phyloP scores from a whole-genome alignment of 2,329 filamentous ascomycete genomes.

The Nannizziopsis barbatae region DNA sequence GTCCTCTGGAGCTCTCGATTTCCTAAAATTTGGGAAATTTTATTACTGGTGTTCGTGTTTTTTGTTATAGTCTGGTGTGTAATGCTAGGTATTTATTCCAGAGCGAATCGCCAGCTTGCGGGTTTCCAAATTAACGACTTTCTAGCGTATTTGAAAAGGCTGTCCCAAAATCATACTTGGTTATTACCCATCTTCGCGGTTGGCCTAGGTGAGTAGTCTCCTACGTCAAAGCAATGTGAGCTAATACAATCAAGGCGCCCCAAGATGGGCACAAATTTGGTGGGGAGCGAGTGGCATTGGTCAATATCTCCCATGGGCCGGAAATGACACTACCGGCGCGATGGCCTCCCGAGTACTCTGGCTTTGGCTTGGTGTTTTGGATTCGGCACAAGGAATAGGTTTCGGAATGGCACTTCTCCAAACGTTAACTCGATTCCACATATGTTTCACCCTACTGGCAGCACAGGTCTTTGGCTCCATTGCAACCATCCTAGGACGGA shows the following conservation, averaged over 20 bases:
- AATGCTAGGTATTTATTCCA: constrained; percentile 20
- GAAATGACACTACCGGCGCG: constrained; percentile 43
- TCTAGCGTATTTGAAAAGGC: constrained; percentile 42
- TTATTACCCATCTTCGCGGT: constrained; percentile 57
- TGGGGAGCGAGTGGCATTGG: constrained; percentile 53
- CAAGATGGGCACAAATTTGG: constrained; percentile 57
- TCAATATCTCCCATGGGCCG: constrained; percentile 53
- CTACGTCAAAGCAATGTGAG: background rate
- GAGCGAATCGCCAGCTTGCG: background rate
- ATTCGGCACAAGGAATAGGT: constrained; percentile 54
- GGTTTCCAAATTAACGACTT: constrained; percentile 10
- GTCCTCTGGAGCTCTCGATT: constrained; percentile 49
- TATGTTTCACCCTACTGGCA: constrained; percentile 30
- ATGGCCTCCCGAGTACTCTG: constrained; percentile 49
- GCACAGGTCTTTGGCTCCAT: constrained; percentile 53
- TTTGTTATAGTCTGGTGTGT: constrained; percentile 47
- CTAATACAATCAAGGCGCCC: constrained; percentile 34
- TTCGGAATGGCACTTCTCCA: constrained; percentile 58
- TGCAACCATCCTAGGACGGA: constrained; percentile 51
- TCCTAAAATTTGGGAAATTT: constrained; percentile 46
- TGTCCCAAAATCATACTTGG: constrained; percentile 54
- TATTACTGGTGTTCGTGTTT: constrained; percentile 40
- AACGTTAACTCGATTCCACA: constrained; percentile 54
- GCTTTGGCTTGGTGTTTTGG: constrained; percentile 57
- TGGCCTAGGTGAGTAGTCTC: constrained; percentile 39